Percentiles rank a stretch among this genome's conserved stretches.
Evolutionary conservation across 2,329 filamentous ascomycete species (phyloP).

Genomic region (Exophiala phaeomuriformis): DNA sequence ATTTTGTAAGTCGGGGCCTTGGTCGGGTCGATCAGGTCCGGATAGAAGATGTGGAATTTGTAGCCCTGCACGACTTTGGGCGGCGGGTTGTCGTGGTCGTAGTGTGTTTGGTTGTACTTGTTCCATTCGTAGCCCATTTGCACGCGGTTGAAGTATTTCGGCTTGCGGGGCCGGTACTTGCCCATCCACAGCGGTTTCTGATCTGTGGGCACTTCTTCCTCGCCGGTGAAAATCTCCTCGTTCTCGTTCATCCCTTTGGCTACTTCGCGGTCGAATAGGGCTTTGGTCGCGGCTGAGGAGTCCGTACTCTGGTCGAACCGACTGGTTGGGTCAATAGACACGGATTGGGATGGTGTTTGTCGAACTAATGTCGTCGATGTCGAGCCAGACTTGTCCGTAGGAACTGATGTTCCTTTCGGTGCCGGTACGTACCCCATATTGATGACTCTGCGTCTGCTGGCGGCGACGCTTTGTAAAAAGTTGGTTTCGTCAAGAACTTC

Average conservation of each 20-base stretch:
- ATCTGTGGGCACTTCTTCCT: constrained; percentile 66
- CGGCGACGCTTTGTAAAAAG: constrained; percentile 51
- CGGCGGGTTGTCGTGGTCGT: constrained; percentile 95
- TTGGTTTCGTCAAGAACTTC: constrained; percentile 48
- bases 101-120: constrained; percentile 99
- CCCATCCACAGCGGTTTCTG: constrained; percentile 54
- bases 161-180: constrained; percentile 83
- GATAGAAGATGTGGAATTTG: constrained; percentile 99
- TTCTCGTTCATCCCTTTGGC: constrained; percentile 86
- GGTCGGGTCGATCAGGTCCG: constrained; percentile 87
- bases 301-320: constrained; percentile 20
- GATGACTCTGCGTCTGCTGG: constrained; percentile 53
- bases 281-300: constrained; percentile 55
- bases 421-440: constrained; percentile 64
- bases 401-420: constrained; percentile 37
- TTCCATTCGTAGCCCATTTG: constrained; percentile 99
- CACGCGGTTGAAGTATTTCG: constrained; percentile 93
- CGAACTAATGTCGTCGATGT: constrained; percentile 27
- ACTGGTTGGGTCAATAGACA: constrained; percentile 29
- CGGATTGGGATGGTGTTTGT: background rate
- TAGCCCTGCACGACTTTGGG: constrained; percentile 98
- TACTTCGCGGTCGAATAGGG: constrained; percentile 84
- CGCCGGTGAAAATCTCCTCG: constrained; percentile 88
- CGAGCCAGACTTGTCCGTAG: too few relatives aligned
- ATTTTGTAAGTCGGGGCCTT: constrained; percentile 96